phyloP scores from a whole-genome alignment of 805 yeast genomes.

The Ogataea zsoltii region DNA sequence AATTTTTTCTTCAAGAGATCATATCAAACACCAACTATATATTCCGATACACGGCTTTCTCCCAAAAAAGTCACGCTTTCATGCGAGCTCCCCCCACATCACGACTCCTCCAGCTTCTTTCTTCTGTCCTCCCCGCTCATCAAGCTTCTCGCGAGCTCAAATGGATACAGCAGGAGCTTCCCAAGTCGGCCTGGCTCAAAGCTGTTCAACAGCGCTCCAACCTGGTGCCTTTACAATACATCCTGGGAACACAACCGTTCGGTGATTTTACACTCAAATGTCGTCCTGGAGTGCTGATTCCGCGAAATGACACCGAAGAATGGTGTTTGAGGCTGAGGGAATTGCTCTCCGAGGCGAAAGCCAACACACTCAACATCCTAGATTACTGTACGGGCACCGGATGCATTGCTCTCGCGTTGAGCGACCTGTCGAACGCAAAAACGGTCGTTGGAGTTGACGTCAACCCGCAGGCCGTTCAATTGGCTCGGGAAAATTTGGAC shows the following conservation, averaged over 20 bases:
- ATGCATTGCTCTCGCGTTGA: slow-evolving; percentile 67
- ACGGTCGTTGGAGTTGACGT: slow-evolving; percentile 52
- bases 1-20: too few species aligned
- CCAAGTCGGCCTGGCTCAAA: slow-evolving; percentile 41
- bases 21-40: too few species aligned
- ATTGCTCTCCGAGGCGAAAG: slow-evolving; percentile 8
- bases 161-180: slow-evolving; percentile 67
- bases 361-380: slow-evolving; percentile 35
- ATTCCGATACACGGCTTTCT: too few species aligned
- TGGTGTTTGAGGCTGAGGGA: slow-evolving; percentile 59
- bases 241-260: slow-evolving; percentile 86
- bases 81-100: slow-evolving; percentile 2
- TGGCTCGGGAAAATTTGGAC: slow-evolving; percentile 49
- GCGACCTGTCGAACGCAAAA: slow-evolving; percentile 27
- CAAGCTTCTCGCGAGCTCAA: slow-evolving; percentile 56
- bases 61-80: too few species aligned
- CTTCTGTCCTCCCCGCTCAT: slow-evolving; percentile 17
- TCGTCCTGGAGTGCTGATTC: slow-evolving; percentile 70
- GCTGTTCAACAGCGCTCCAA: slow-evolving; percentile 58
- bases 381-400: slow-evolving; percentile 92
- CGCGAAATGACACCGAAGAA: slow-evolving; percentile 95
- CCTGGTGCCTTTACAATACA: slow-evolving; percentile 77
- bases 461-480: slow-evolving; percentile 49
- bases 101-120: slow-evolving; percentile 13
- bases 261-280: slow-evolving; percentile 66